Evolutionary conservation across 257 asterid species (phyloP).

Genomic region (Salvia splendens): DNA sequence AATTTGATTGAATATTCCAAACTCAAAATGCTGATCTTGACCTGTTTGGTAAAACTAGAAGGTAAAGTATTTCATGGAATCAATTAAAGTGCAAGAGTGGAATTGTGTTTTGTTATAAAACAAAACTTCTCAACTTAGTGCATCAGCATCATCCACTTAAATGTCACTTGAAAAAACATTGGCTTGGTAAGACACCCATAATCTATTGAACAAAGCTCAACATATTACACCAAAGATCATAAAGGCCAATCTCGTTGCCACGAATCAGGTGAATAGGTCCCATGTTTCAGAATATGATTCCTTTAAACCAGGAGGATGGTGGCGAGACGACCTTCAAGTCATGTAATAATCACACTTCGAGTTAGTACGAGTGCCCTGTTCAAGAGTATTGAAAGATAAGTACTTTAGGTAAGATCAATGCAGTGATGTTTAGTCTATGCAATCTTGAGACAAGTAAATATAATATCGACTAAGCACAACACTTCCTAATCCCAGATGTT

Average conservation of each 20-base stretch:
- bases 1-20: not conserved
- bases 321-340: not conserved
- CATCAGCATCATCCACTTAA: not conserved
- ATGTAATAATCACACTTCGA: not conserved
- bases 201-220: slow-evolving; percentile 8
- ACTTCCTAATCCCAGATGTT: not conserved
- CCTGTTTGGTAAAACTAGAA: too few species aligned
- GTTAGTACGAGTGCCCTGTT: slow-evolving; percentile 24
- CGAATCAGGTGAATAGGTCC: slow-evolving; percentile 1
- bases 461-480: not conserved
- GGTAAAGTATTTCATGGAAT: too few species aligned
- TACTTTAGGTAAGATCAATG: not conserved
- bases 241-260: slow-evolving; percentile 4
- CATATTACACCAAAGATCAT: slow-evolving; percentile 8
- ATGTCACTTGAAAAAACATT: not conserved
- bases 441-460: not conserved
- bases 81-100: too few species aligned
- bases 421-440: not conserved
- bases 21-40: too few species aligned
- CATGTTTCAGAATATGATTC: slow-evolving; percentile 1
- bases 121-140: not conserved
- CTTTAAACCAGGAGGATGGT: slow-evolving; percentile 17
- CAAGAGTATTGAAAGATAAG: not conserved
- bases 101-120: not conserved
- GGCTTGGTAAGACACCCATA: not conserved